These are phyloP conservation scores for Oligophagozyma castellii DNA, from an alignment of 1,139 yeast genomes.

Conservation along the genomic window DNA sequence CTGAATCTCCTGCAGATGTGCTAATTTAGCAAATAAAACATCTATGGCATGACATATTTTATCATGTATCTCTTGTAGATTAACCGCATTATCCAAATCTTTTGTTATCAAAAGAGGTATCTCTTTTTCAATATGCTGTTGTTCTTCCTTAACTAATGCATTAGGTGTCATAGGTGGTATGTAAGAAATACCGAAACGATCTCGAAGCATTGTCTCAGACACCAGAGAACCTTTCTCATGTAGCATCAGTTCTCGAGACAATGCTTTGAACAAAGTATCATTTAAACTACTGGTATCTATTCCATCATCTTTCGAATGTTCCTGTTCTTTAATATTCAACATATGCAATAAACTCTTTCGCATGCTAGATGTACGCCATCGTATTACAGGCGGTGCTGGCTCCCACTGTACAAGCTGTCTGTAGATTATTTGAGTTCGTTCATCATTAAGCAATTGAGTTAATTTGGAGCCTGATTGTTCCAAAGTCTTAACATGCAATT, in stretches of 20 bases:
- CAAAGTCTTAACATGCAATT: too few relatives aligned
- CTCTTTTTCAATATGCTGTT: conserved; percentile 6
- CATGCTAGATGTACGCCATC: conserved; percentile 19
- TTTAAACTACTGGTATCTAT: too few relatives aligned
- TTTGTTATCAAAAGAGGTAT: conserved; percentile 10
- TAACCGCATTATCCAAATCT: conserved; percentile 1
- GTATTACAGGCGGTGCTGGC: conserved; percentile 12
- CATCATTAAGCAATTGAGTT: conserved; percentile 15
- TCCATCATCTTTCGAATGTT: conserved; percentile 4
- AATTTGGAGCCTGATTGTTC: too few relatives aligned
- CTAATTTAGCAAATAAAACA: conserved; percentile 9
- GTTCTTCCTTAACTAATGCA: conserved; percentile 8
- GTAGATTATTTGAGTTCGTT: conserved; percentile 19
- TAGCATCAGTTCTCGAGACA: too few relatives aligned
- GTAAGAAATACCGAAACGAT: conserved; percentile 10
- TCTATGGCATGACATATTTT: conserved; percentile 17
- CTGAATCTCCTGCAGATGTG: conserved; percentile 10
- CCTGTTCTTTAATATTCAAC: conserved; percentile 11
- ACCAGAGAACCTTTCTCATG: too few relatives aligned
- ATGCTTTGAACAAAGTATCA: too few relatives aligned
- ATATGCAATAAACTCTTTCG: conserved; percentile 15
- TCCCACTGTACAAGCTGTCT: conserved; percentile 18
- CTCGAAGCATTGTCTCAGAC: conserved; percentile 8
- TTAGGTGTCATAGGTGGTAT: conserved; percentile 11
- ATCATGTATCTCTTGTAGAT: conserved; percentile 13